phyloP scores from a whole-genome alignment of 2,329 filamentous ascomycete genomes.

The Cladosporium sphaerospermum region DNA sequence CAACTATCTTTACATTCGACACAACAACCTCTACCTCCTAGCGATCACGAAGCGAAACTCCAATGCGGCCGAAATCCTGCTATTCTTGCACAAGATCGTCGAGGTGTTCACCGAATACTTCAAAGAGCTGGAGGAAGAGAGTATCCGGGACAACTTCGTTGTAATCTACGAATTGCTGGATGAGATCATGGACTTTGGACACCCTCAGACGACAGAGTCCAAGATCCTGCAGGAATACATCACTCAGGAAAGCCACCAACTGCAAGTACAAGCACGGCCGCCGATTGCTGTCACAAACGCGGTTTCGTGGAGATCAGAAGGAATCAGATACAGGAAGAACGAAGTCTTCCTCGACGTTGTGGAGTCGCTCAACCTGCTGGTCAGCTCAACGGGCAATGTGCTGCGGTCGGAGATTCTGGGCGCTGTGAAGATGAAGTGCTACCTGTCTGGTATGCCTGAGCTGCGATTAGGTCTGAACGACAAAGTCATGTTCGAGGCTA shows the following conservation, averaged over 20 bases:
- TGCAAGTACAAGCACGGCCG: conserved; percentile 90
- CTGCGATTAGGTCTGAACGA: conserved; percentile 90
- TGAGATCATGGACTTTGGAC: conserved; percentile 99
- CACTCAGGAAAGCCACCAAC: conserved; percentile 97
- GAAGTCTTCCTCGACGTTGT: conserved; percentile 98
- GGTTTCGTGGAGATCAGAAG: conserved; percentile 95
- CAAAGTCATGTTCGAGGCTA: conserved; percentile 99
- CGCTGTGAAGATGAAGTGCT: conserved; percentile 99
- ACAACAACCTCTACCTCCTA: conserved; percentile 98
- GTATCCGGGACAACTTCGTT: conserved; percentile 98
- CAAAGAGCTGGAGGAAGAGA: conserved; percentile 97
- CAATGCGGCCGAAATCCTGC: conserved; percentile 95
- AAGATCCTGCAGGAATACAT: conserved; percentile 98
- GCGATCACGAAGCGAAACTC: conserved; percentile 97
- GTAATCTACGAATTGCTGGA: conserved; percentile 98
- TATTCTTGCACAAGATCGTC: conserved; percentile 96
- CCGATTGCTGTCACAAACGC: conserved; percentile 98
- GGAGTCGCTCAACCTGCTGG: conserved; percentile 91
- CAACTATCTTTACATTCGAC: conserved; percentile 98
- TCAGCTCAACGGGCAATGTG: conserved; percentile 90
- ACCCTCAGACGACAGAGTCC: conserved; percentile 94
- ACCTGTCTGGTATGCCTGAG: conserved; percentile 96
- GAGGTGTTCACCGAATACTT: conserved; percentile 99
- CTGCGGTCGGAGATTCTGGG: conserved; percentile 93
- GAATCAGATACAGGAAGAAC: conserved; percentile 97